Base-by-base conservation (phyloP, 1,139 yeast genomes). In the Kodamaea plutei region DNA sequence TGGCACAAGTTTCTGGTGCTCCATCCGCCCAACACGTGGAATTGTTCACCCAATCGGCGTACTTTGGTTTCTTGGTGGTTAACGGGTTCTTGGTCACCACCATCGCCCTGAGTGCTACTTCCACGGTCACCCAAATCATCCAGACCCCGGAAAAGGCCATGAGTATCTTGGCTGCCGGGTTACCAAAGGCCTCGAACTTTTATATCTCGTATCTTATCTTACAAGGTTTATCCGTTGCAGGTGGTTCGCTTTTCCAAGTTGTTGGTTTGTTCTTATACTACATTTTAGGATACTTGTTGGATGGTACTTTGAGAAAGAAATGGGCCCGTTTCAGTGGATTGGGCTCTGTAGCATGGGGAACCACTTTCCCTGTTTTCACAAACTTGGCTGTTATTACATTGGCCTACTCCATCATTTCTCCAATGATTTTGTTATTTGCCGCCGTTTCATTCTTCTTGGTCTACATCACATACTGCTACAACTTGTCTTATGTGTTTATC, bases 121-220 rank as follows among this genome's bases (percentile, higher is more conserved):
- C 89, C 2, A 79, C 84, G 3, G 87, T 85, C 5, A 70, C 88
- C 2, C 64, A 70, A 39, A 79, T 87, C 45, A 61, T 83, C 29
- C 61, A 72, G 21, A 58, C 80, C 8, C 95, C 95, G 8, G 52
- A 73, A 2, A 52, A 63, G 19, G 89, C 88, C n/a, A 72, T 87
- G 82, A 46, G 50, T 22, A 57, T 85, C 39, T 66, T 88, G 43
- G 84, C 94, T 13, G 58, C 61, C 23, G 82, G 87, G 41, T 69
- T 91, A 47, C 97, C 98, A 36, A 82, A 81, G 48, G 79, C 97
- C 6, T 82, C 96, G 22, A 91, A 89, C 62, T 91, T 91, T 58
- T 82, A 74, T 56, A 78, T 82, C 35, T 72, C 84, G 2, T 82
- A 78, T 54, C 64, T 81, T 48, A 62, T 78, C 25, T 73, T 89